Evolutionary conservation across 2,329 filamentous ascomycete species (phyloP).

Genomic region (Cladobotryum mycophilum): DNA sequence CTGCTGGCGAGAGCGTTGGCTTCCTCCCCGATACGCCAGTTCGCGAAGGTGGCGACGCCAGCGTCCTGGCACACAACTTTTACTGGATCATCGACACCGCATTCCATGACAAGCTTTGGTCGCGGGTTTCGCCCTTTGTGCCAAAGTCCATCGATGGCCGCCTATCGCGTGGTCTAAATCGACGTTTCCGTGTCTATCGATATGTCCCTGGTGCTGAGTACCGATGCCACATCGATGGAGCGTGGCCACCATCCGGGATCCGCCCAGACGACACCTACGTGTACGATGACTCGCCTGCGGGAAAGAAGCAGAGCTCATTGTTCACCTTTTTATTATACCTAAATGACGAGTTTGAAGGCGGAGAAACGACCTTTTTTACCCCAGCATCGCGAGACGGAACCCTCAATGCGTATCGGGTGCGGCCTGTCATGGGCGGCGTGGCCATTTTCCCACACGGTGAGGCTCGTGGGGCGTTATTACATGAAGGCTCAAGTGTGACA

Average conservation of each 20-base stretch:
- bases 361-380: conserved; percentile 66
- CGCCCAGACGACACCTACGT: conserved; percentile 51
- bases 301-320: conserved; percentile 57
- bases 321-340: conserved; percentile 66
- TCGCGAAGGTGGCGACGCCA: conserved; percentile 57
- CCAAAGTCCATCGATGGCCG: conserved; percentile 50
- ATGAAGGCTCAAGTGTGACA: conserved; percentile 65
- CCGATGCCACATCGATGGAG: conserved; percentile 63
- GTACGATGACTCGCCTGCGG: conserved; percentile 58
- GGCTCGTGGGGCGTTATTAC: conserved; percentile 55
- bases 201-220: conserved; percentile 70
- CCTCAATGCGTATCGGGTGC: conserved; percentile 63
- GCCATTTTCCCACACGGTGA: conserved; percentile 67
- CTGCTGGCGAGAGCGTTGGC: conserved; percentile 57
- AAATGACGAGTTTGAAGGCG: conserved; percentile 65
- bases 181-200: conserved; percentile 64
- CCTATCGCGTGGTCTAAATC: conserved; percentile 56
- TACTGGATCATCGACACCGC: conserved; percentile 63
- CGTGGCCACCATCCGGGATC: conserved; percentile 66
- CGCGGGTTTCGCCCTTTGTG: conserved; percentile 51
- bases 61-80: conserved; percentile 65
- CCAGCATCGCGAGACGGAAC: conserved; percentile 57
- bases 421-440: conserved; percentile 61
- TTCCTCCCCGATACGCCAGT: conserved; percentile 64
- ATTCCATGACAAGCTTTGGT: conserved; percentile 60